phyloP scores from a whole-genome alignment of 192 early-diverging fungal species.

The Entomortierella chlamydospora region DNA sequence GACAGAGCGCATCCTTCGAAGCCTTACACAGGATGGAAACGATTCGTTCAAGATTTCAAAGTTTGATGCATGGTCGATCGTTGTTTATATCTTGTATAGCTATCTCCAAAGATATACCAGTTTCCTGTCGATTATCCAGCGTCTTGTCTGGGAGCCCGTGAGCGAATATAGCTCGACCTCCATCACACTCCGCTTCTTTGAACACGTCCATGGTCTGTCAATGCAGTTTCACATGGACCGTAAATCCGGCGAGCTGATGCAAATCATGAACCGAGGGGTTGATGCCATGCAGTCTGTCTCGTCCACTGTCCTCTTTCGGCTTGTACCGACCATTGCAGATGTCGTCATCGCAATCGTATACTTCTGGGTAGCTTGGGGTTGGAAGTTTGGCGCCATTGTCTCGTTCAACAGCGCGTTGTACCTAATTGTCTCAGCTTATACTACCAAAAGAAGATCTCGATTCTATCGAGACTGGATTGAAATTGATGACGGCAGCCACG shows the following conservation, averaged over 20 bases:
- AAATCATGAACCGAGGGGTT: slow-evolving; percentile 71
- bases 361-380: slow-evolving; percentile 47
- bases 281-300: slow-evolving; percentile 70
- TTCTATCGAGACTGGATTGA: slow-evolving; percentile 63
- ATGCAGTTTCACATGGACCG: slow-evolving; percentile 71
- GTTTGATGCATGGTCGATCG: slow-evolving; percentile 4
- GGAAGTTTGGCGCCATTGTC: slow-evolving; percentile 76
- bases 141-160: background rate
- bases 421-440: slow-evolving; percentile 69
- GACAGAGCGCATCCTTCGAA: slow-evolving; percentile 7
- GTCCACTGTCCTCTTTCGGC: slow-evolving; percentile 79
- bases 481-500: background rate
- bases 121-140: background rate
- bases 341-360: slow-evolving; percentile 79
- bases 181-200: slow-evolving; percentile 53
- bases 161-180: background rate
- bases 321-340: slow-evolving; percentile 82
- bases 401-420: slow-evolving; percentile 81
- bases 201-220: slow-evolving; percentile 68
- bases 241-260: slow-evolving; percentile 69
- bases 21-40: background rate
- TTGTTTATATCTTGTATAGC: slow-evolving; percentile 6
- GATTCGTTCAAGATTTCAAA: background rate
- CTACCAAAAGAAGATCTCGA: slow-evolving; percentile 74
- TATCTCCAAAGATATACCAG: background rate